phyloP scores from a whole-genome alignment of 768 basidiomycete species.

The Pluteus cervinus region DNA sequence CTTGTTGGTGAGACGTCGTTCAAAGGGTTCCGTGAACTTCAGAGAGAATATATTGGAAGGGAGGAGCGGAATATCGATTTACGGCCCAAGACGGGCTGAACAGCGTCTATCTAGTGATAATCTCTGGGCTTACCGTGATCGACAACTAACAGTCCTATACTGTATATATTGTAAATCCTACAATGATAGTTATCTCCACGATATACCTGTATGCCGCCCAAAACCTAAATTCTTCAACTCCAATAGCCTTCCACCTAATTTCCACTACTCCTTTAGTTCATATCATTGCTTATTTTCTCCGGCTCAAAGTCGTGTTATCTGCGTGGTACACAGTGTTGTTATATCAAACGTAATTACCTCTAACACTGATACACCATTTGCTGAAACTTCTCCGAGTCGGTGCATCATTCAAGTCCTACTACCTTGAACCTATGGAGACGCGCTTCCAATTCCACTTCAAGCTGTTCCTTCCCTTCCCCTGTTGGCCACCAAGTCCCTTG shows the following conservation, averaged over 20 bases:
- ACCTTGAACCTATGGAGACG: neutral
- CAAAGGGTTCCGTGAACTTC: constrained; percentile 30
- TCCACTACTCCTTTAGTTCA: too few relatives aligned
- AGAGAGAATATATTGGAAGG: constrained; percentile 28
- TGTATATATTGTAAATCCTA: too few relatives aligned
- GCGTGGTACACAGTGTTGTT: too few relatives aligned
- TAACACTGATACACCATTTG: too few relatives aligned
- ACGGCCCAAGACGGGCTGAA: neutral
- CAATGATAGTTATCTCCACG: constrained; percentile 79
- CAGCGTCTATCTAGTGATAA: neutral
- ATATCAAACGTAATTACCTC: too few relatives aligned
- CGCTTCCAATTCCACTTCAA: constrained; percentile 1
- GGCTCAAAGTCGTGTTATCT: too few relatives aligned
- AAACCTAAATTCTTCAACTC: constrained; percentile 81
- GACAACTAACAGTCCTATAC: too few relatives aligned
- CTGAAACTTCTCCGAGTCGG: too few relatives aligned
- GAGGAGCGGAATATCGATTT: constrained; percentile 27
- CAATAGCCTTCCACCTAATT: constrained; percentile 85
- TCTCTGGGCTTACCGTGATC: constrained; percentile 40
- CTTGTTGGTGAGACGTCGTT: constrained; percentile 37
- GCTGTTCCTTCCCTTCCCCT: neutral
- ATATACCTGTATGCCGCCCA: constrained; percentile 73
- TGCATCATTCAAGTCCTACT: neutral
- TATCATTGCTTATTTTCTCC: too few relatives aligned
- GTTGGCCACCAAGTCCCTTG: neutral